Percentiles rank a stretch among this genome's conserved stretches.
Conservation (phyloP, 495 filamentous ascomycete genomes). For the Hypoxylon trugodes region DNA sequence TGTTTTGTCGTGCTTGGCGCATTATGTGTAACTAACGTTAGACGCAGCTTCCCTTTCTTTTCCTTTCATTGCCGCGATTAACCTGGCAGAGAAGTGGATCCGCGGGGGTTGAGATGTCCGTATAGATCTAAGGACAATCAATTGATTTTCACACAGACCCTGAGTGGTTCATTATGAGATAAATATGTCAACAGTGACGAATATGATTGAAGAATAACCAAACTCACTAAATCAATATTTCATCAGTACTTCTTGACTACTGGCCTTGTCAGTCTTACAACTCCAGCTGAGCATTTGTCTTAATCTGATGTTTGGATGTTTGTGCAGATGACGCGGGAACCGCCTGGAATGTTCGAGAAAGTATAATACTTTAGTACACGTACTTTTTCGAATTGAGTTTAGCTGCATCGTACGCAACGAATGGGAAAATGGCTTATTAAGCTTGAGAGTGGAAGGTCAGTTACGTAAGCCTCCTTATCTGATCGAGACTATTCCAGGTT, state of each 20-base stretch:
- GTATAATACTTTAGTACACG: constrained; percentile 1
- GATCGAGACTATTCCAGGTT: no score
- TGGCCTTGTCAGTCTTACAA: constrained; percentile 8
- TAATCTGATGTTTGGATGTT: not conserved
- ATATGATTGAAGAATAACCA: no score
- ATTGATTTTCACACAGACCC: no score
- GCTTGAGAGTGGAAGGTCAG: not conserved
- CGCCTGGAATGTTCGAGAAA: constrained; percentile 28
- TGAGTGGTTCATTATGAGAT: no score
- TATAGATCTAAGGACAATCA: not conserved
- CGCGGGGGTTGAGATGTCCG: not conserved
- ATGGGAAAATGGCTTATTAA: not conserved
- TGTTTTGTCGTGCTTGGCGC: no score
- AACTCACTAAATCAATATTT: not conserved
- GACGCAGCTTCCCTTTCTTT: no score
- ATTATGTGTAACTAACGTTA: no score
- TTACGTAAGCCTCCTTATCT: no score
- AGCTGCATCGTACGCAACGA: not conserved
- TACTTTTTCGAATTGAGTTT: not conserved
- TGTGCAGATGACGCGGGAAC: not conserved
- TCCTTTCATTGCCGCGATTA: no score
- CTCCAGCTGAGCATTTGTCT: constrained; percentile 18
- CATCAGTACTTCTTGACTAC: not conserved
- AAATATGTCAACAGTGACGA: no score
- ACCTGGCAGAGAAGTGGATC: not conserved